Evolutionary conservation across 179 eudicot genomes (phyloP).

Genomic region (Beta corolliflora): DNA sequence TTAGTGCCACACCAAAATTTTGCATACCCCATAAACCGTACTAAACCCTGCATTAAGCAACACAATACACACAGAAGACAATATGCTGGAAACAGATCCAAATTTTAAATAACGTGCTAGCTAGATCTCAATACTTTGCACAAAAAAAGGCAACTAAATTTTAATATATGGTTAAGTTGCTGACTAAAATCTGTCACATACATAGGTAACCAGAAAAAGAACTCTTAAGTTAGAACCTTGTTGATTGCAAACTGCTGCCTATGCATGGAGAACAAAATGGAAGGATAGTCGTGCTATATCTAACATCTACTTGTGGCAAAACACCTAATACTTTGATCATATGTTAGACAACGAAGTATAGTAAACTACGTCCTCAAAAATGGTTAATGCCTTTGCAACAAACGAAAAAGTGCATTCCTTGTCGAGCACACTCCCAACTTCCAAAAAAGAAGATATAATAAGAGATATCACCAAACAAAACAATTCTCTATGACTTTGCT

Average conservation of each 20-base stretch:
- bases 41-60: not conserved
- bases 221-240: not conserved
- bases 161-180: not conserved
- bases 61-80: not conserved
- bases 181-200: not conserved
- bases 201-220: not conserved
- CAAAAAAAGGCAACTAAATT: not conserved
- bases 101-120: not conserved
- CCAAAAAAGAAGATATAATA: not conserved
- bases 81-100: not conserved
- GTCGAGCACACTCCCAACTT: not conserved
- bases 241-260: not conserved
- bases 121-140: not conserved
- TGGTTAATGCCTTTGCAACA: not conserved
- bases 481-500: not conserved
- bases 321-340: not conserved
- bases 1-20: not conserved
- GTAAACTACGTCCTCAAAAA: not conserved
- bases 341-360: not conserved
- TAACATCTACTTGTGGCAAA: not conserved
- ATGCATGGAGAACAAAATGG: not conserved
- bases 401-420: not conserved
- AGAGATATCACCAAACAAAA: not conserved
- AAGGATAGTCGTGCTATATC: not conserved
- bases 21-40: not conserved